Evolutionary conservation across 495 filamentous ascomycete species (phyloP).

Genomic region (Sordaria brevicollis): DNA sequence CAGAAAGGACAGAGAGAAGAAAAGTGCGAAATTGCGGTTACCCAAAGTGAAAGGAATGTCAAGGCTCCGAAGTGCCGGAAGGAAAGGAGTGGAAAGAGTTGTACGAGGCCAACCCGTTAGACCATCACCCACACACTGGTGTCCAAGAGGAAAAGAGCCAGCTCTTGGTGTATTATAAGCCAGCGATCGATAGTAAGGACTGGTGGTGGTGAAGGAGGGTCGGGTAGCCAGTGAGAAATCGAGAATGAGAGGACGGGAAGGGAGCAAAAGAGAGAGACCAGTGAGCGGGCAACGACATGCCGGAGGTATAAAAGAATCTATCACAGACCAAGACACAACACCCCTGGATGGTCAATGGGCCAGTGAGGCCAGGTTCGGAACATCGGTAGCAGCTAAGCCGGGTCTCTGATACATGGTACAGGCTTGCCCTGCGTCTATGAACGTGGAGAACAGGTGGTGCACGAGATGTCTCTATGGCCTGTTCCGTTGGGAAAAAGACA

Average conservation of each 20-base stretch:
- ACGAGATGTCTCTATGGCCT: conserved; percentile 33
- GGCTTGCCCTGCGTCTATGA: conserved; percentile 37
- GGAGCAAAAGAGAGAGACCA: conserved; percentile 20
- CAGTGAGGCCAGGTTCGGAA: conserved; percentile 38
- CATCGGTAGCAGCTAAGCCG: conserved; percentile 43
- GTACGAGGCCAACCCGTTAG: conserved; percentile 31
- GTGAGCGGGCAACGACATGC: conserved; percentile 26
- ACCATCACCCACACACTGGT: conserved; percentile 28
- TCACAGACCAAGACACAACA: conserved; percentile 24
- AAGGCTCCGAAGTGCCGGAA: conserved; percentile 6
- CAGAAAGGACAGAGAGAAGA: neutral
- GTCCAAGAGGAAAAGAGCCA: conserved; percentile 36
- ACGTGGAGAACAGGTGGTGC: conserved; percentile 33
- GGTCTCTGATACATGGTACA: conserved; percentile 34
- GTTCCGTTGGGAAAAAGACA: conserved; percentile 25
- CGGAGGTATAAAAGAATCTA: conserved; percentile 39
- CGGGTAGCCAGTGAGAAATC: conserved; percentile 23
- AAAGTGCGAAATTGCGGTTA: neutral
- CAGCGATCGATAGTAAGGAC: conserved; percentile 40
- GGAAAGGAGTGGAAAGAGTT: conserved; percentile 37
- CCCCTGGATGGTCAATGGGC: conserved; percentile 26
- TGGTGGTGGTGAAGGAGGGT: conserved; percentile 25
- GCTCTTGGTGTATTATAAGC: conserved; percentile 44
- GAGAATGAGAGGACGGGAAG: conserved; percentile 24
- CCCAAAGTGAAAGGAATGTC: conserved; percentile 11